Base-by-base conservation (phyloP, 2,329 filamentous ascomycete genomes). In the Fusarium agapanthi region DNA sequence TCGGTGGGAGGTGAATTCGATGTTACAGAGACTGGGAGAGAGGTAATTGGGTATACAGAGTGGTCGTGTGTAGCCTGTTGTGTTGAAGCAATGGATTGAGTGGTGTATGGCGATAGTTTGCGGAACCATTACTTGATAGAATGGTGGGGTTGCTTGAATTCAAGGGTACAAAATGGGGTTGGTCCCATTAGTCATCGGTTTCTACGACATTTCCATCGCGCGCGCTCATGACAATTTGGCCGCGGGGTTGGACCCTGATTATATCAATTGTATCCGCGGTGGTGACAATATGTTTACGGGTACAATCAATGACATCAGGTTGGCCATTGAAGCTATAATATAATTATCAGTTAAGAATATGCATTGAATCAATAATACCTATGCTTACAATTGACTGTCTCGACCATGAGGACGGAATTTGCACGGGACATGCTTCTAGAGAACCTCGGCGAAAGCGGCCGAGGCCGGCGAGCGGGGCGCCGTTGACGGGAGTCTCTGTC, bases 51-150 rank as follows among this genome's bases (percentile, higher is more conserved):
- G 61, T 65, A 55, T 54, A 55, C 47, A 66, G 50, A 56, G 20
- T 50, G 38, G 43, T 48, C n/a, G 48, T 53, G 61, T 70, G 59
- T 60, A n/a, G 48, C 53, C 18, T 47, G 51, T 53, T 38, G 56
- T 58, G 61, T 37, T 50, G 44, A 58, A 66, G 48, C 44, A 72
- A 65, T 65, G 53, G 24, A 67, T 61, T 59, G 73, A 70, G 68
- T 51, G 58, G 60, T 40, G 64, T 70, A 76, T 76, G 67, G 71
- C 66, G 73, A 76, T 76, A 65, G 68, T 73, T 76, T 73, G 71
- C 71, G 69, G 73, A 71, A 76, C 71, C 75, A 73, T 73, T 64
- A 62, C 71, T 76, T 69, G 72, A 71, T 66, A 51, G 70, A 56
- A 57, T 71, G 69, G 75, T 76, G 73, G 75, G 70, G 75, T 69